Base-by-base conservation (phyloP, 352 stramenopile species). In the Globisporangium irregulare region DNA sequence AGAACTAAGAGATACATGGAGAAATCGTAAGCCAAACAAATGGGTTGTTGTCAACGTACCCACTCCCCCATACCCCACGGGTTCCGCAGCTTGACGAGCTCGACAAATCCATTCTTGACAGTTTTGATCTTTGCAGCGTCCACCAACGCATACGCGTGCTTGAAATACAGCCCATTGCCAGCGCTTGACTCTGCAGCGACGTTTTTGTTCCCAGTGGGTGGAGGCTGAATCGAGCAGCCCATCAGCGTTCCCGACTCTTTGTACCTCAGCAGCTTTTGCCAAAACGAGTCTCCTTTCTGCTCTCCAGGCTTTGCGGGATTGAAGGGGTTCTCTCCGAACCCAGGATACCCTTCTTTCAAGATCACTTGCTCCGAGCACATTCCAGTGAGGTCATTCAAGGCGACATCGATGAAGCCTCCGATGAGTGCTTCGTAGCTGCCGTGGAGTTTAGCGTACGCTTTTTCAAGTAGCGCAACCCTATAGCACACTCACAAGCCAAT, bases 381-480 rank as follows among this genome's bases (percentile, higher is more conserved):
- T 0, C 92, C 92, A 24, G 93, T 98, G 10, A 98, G 68, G 61
- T 97, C 93, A 41, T 93, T 92, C 10, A 98, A 65, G 3, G 84
- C 93, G 3, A 94, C 90, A 64, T 97, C 91, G 8, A 97, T 79
- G 50, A 96, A 97, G 15, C 93, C 93, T 34, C 93, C 92, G 57
- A 97, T 97, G 8, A 97, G 71, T 0, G 82, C 68, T 60, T 97
- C 90, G 59, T 97, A 98, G 62, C 79, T 93, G 18, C 89, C 90
- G 61, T 97, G 84, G 2, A 98, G 77, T 69, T 98, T 98, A 5
- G 93, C 93, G 62, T 97, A 98, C 2, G 92, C 93, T 60, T 98
- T 98, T 67, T 98, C 92, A 0, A 98, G 60, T 9, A 98, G 56
- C 1, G 87, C 77, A 3, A 97, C 91, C 91, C 91, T 94, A 24